Evolutionary conservation across 169 alveolate genomes (phyloP).

Genomic region (Amoebophrya sp.): DNA sequence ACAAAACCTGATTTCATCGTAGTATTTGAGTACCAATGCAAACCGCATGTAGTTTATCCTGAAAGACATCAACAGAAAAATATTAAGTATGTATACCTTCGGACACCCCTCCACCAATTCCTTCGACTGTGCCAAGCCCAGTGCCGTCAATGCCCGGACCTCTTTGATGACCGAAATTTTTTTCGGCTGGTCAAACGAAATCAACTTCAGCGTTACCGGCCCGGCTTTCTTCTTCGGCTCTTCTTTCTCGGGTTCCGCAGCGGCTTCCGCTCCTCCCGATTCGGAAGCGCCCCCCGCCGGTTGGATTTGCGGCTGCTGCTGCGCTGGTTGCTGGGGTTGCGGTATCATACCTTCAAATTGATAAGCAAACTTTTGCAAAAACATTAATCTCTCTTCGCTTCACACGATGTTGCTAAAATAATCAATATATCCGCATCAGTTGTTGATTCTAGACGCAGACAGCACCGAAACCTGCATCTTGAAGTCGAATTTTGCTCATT

Average conservation of each 20-base stretch:
- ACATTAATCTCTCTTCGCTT: too few species aligned
- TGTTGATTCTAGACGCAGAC: too few species aligned
- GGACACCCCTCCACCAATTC: constrained; percentile 70
- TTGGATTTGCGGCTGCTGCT: not conserved
- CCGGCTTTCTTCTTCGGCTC: not conserved
- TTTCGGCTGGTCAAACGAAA: constrained; percentile 34
- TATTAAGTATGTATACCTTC: constrained; percentile 54
- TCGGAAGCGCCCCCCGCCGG: not conserved
- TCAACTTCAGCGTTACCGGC: not conserved
- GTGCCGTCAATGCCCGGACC: constrained; percentile 62
- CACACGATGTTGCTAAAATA: too few species aligned
- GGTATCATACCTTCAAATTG: not conserved
- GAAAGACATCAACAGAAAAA: too few species aligned
- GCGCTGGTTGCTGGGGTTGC: too few species aligned
- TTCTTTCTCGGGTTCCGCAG: not conserved
- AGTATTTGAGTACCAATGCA: not conserved
- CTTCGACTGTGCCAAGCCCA: constrained; percentile 66
- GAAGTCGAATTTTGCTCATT: too few species aligned
- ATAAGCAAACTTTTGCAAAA: too few species aligned
- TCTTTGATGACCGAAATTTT: constrained; percentile 68
- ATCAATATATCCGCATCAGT: too few species aligned
- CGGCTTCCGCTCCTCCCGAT: not conserved
- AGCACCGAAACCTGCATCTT: too few species aligned
- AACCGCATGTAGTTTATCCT: not conserved
- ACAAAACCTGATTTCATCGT: not conserved